Evolutionary conservation across 2,329 filamentous ascomycete genomes (phyloP), one percentile per base, ranked within the genome.

Genomic region (Dactylellina leptospora): DNA sequence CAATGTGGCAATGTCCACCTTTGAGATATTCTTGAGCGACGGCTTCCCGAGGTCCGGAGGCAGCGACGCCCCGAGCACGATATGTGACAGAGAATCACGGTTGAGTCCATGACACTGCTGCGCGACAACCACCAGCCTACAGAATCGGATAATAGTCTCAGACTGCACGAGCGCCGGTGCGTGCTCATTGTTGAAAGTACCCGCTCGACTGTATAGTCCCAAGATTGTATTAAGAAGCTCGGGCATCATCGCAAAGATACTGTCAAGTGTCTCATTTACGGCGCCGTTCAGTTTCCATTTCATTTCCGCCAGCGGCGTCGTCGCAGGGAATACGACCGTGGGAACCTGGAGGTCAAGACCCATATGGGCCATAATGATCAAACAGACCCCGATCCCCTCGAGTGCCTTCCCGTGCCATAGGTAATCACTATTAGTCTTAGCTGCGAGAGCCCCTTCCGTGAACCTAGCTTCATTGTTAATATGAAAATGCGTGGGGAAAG

Each of bases 351-450:
- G 97, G 77, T 95, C 90, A 76, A 93, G 83, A 2, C 88, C 90
- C 33, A 89, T 86, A 90, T 92, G 96, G 27, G 88, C 90, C 73
- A 96, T 87, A 76, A 97, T 85, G 40, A 97, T 78, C 75, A 97
- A 84, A 77, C 90, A 92, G 23, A 96, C 84, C 48, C 95, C 82
- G 71, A 96, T 91, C 25, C 93, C 87, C 78, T 99, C 96, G 18
- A 99, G 83, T 0, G 92, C 93, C 80, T 97, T 97, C 16, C 91
- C 95, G 81, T 97, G 92, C 93, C 95, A 99, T n/a, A 97, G 80
- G 80, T 96, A 91, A 80, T 99, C 95, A 76, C 92, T 93, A 68
- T 90, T 85, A 36, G 87, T 88, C 76, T 91, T 89, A 13, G 92
- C 89, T 75, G 89, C 87, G 8, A 86, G 85, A 1, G 90, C 92